Evolutionary conservation across 495 filamentous ascomycete genomes (phyloP).

Genomic region (Penicillium odoratum): DNA sequence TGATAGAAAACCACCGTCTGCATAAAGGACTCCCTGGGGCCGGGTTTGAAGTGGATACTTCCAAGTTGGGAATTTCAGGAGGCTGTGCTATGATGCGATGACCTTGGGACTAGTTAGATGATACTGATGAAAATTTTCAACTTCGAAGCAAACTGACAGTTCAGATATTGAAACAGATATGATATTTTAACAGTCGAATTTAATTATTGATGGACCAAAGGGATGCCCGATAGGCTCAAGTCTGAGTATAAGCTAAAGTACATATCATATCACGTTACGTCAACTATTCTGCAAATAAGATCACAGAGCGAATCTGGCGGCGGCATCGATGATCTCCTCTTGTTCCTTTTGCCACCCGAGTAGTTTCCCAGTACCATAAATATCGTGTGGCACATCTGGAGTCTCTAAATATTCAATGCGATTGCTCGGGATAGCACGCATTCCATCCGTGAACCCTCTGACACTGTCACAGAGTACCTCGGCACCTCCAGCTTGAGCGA

Average conservation of each 20-base stretch:
- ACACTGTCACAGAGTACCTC: constrained; percentile 37
- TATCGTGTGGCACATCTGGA: constrained; percentile 33
- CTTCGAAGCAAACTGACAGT: neutral
- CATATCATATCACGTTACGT: neutral
- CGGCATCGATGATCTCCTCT: constrained; percentile 22
- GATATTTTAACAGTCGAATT: neutral
- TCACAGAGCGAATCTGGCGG: constrained; percentile 30
- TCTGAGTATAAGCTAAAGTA: neutral
- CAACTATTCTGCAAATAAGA: neutral
- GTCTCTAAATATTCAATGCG: constrained; percentile 27
- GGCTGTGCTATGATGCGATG: constrained; percentile 6
- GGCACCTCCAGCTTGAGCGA: constrained; percentile 29
- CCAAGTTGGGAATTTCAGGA: neutral
- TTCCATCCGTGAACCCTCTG: constrained; percentile 24
- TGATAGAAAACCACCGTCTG: constrained; percentile 4
- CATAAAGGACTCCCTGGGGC: no score
- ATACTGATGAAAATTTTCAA: neutral
- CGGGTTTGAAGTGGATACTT: neutral
- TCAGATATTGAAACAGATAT: neutral
- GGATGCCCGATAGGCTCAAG: neutral
- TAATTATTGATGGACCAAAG: neutral
- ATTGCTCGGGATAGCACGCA: constrained; percentile 22
- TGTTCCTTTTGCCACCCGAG: constrained; percentile 31
- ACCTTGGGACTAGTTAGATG: neutral
- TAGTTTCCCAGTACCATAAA: constrained; percentile 26